Conservation (phyloP, 805 yeast genomes). For the Metschnikowia lochheadii region DNA sequence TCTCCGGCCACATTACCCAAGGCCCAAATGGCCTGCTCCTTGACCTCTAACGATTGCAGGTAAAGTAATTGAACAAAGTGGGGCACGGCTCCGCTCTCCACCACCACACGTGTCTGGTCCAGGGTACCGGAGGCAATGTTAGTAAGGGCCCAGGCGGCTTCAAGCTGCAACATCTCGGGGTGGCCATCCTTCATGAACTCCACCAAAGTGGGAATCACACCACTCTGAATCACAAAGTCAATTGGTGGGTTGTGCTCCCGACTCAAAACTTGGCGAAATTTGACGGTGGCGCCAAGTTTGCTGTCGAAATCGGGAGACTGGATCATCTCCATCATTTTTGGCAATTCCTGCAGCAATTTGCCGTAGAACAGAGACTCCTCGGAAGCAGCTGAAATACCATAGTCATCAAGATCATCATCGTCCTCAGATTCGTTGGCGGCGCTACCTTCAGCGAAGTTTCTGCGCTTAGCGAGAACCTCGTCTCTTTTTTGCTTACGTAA, state of each 20-base stretch:
- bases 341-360: slow-evolving; percentile 58
- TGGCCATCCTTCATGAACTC: slow-evolving; percentile 70
- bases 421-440: slow-evolving; percentile 41
- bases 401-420: slow-evolving; percentile 36
- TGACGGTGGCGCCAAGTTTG: slow-evolving; percentile 84
- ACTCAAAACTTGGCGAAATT: slow-evolving; percentile 88
- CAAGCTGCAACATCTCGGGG: slow-evolving; percentile 86
- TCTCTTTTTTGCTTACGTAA: slow-evolving; percentile 95
- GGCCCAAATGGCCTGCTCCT: slow-evolving; percentile 99
- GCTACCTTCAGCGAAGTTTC: slow-evolving; percentile 53
- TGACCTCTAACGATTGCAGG: slow-evolving; percentile 83
- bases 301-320: slow-evolving; percentile 69
- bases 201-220: slow-evolving; percentile 90
- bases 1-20: slow-evolving; percentile 99
- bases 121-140: slow-evolving; percentile 94
- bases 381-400: slow-evolving; percentile 41
- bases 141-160: slow-evolving; percentile 99
- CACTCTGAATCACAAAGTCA: slow-evolving; percentile 85
- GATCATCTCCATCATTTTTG: slow-evolving; percentile 79
- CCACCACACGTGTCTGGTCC: slow-evolving; percentile 84
- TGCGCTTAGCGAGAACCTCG: slow-evolving; percentile 88
- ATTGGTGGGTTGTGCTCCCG: slow-evolving; percentile 97
- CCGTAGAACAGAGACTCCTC: slow-evolving; percentile 40
- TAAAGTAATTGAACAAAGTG: slow-evolving; percentile 76
- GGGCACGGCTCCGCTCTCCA: slow-evolving; percentile 93